A percentile compares a stretch with the other conserved stretches of the same genome.
Conservation (phyloP, 805 yeast genomes). For the Candida stauntonica region DNA sequence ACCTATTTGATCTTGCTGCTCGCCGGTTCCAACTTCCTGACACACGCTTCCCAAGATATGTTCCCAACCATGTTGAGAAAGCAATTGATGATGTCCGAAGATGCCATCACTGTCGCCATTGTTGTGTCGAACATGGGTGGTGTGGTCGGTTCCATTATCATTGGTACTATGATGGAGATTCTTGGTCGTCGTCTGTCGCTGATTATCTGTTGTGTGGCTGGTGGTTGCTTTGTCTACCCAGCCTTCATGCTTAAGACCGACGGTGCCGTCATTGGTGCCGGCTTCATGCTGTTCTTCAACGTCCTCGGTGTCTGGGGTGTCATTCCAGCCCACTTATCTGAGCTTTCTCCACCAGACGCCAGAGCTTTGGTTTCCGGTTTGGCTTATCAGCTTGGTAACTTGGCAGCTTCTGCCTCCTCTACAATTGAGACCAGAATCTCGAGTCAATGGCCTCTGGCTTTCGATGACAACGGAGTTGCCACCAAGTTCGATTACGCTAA, state of each 20-base stretch:
- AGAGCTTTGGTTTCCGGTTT: slow-evolving; percentile 60
- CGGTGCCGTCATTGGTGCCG: slow-evolving; percentile 48
- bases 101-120: slow-evolving; percentile 55
- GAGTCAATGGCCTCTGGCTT: slow-evolving; percentile 48
- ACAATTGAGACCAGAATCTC: slow-evolving; percentile 70
- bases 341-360: slow-evolving; percentile 61
- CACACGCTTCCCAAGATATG: slow-evolving; percentile 75
- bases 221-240: slow-evolving; percentile 62
- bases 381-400: slow-evolving; percentile 68
- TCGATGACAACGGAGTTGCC: slow-evolving; percentile 28
- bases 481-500: slow-evolving; percentile 49
- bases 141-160: slow-evolving; percentile 52
- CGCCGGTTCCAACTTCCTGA: slow-evolving; percentile 66
- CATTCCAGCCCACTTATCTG: slow-evolving; percentile 60
- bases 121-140: slow-evolving; percentile 67
- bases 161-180: slow-evolving; percentile 54
- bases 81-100: slow-evolving; percentile 44
- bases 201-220: slow-evolving; percentile 45
- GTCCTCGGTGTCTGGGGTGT: slow-evolving; percentile 77
- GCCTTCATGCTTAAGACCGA: slow-evolving; percentile 40
- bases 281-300: slow-evolving; percentile 60
- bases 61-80: slow-evolving; percentile 58
- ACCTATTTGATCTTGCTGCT: slow-evolving; percentile 54
- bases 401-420: slow-evolving; percentile 66
- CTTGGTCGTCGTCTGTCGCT: slow-evolving; percentile 60